Evolutionary conservation across 169 alveolate species (phyloP), one percentile per base, ranked within the genome.

Genomic region (Haemoproteus tartakovskyi): DNA sequence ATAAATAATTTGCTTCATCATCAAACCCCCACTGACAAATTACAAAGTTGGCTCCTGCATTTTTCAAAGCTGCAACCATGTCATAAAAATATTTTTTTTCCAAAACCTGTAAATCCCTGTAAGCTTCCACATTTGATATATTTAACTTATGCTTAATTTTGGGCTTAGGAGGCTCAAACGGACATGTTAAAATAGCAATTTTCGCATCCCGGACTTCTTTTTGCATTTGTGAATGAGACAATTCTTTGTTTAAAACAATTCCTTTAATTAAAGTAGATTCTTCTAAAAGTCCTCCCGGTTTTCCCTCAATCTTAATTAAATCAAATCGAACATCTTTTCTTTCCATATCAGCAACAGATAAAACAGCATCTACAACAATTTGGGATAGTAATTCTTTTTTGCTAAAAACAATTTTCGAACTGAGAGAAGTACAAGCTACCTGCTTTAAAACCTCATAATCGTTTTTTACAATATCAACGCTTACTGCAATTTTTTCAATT

Each of bases 21-120:
- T 97, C 99, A 78, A 98, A 98, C 26, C 99, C 99, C 99, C 99
- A 98, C 87, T 97, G 99, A 78, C 99, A 98, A 30, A 98, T 94
- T 12, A 92, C 96, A 27, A 96, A 89, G 61, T 97, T 97, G 2
- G 99, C 99, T 60, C 99, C 99, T 52, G 98, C 90, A 22, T 95
- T 93, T 79, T 93, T 95, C 22, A 95, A 96, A 14, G 89, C 85
- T 52, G 94, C 89, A 4, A 97, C 95, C 99, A 97, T 97, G 19
- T 96, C 97, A 50, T 85, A 87, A 89, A 97, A 97, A 87, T 97
- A 98, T 70, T 95, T 57, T 90, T 96, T 96, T 46, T 89, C 92
- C 37, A 89, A 80, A 27, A 74, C 80, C 37, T 87, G 95, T 41
- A 96, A 91, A 90, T 96, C 95, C 79, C 95, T 93, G 89, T 94